phyloP scores from a whole-genome alignment of 176 grass and related monocot genomes.

The Elymus sibiricus region DNA sequence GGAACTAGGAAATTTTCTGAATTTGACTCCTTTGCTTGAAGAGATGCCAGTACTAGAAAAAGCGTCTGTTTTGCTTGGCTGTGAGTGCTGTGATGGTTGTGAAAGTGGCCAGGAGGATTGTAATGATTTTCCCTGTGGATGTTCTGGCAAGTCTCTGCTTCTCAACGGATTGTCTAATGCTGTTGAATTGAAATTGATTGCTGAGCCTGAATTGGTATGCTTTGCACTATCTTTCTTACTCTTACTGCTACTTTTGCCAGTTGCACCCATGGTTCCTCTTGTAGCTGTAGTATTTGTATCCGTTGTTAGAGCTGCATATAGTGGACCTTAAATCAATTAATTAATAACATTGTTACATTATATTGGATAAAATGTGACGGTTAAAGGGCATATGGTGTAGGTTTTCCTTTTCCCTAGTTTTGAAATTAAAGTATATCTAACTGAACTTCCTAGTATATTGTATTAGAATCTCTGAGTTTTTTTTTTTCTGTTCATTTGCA shows the following conservation, averaged over 20 bases:
- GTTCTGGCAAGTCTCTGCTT: not conserved
- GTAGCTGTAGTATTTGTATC: not conserved
- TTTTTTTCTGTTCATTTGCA: not conserved
- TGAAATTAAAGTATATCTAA: not conserved
- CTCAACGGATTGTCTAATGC: not conserved
- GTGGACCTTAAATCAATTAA: too few species aligned
- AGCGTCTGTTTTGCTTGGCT: not conserved
- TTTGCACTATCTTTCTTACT: not conserved
- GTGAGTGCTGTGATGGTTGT: not conserved
- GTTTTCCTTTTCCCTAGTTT: not conserved
- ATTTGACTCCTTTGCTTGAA: not conserved
- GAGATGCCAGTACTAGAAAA: not conserved
- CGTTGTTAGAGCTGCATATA: not conserved
- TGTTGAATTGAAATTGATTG: not conserved
- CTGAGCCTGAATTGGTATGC: not conserved
- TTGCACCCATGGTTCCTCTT: too few species aligned
- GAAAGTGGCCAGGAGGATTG: too few species aligned
- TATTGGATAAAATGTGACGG: too few species aligned
- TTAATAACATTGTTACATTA: too few species aligned
- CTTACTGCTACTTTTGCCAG: too few species aligned
- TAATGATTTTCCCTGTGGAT: not conserved
- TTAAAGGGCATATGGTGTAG: not conserved
- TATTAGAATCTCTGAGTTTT: not conserved
- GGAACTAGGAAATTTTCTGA: not conserved
- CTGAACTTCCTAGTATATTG: not conserved